Base-by-base conservation (phyloP, 768 basidiomycete species). In the Holtermanniella nyarrowii region DNA sequence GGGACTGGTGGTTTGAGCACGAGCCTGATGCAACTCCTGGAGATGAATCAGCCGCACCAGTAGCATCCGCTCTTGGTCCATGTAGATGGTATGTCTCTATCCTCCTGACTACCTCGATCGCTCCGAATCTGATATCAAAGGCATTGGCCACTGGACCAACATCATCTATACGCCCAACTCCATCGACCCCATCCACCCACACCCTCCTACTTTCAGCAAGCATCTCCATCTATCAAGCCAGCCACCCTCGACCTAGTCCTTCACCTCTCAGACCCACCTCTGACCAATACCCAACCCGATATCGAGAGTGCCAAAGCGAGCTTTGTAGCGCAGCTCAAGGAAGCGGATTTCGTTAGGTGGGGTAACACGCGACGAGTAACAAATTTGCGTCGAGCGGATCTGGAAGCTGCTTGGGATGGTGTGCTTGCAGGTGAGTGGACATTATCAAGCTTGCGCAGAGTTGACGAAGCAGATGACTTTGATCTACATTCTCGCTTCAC, bases 1-100 rank as follows among this genome's bases (percentile, higher is more conserved):
- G 87, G 52, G 86, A 91, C 48, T 89, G 93, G 86, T 97, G 93
- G 95, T 95, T 99, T 70, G 89, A 95, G 72, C 85, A 82, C 56
- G 85, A 86, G 20, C 24, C 46, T 14, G 55, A 26, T 25, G 60
- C 44, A 42, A 52, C 50, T n/a, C 23, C 46, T 23, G 61, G 56
- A 14, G 56, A 27, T 42, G 65, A 66, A 50, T 52, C 58, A n/a
- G 43, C 50, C 27, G 61, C 62, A 52, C 31, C 31, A 7, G n/a
- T n/a, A n/a, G n/a, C n/a, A n/a, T 7, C 31, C 16, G 16, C 10
- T 16, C 31, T 37, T 7, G 69, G 65, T 4, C 46, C 58, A 7
- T 66, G 64, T 51, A 88, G 89, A 74, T 96, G 93, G 93, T 93
- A 52, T 56, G 81, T 76, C 7, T 45, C 41, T 48, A 31, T 42